Conservation (phyloP, 352 stramenopile species). For the Phytophthora multivora region DNA sequence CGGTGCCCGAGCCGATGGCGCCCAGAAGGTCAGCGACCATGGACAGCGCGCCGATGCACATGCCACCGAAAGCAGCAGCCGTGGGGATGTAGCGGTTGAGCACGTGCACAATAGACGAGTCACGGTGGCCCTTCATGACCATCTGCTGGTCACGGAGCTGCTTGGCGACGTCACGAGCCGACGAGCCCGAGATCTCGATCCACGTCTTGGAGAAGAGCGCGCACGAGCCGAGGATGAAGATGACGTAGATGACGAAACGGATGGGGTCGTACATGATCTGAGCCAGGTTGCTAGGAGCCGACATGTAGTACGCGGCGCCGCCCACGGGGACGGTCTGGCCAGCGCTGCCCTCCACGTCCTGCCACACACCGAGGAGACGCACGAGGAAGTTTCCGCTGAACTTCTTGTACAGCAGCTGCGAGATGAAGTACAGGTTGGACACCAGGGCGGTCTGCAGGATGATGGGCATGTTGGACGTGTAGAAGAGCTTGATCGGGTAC, state of each 20-base stretch:
- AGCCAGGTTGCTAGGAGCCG: slow-evolving; percentile 92
- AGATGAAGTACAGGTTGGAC: slow-evolving; percentile 99
- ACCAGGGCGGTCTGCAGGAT: slow-evolving; percentile 99
- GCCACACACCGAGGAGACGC: slow-evolving; percentile 97
- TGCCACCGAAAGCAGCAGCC: slow-evolving; percentile 98
- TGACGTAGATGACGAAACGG: slow-evolving; percentile 98
- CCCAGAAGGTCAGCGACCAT: slow-evolving; percentile 99
- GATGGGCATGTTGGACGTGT: slow-evolving; percentile 99
- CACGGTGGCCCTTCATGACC: slow-evolving; percentile 99
- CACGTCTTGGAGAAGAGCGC: slow-evolving; percentile 99
- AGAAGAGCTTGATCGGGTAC: slow-evolving; percentile 99
- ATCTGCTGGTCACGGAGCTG: slow-evolving; percentile 99
- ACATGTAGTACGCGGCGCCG: slow-evolving; percentile 98
- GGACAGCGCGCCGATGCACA: slow-evolving; percentile 99
- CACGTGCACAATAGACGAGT: slow-evolving; percentile 97
- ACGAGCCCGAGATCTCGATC: slow-evolving; percentile 99
- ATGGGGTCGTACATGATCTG: slow-evolving; percentile 99
- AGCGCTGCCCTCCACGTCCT: slow-evolving; percentile 94
- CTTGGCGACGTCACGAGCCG: slow-evolving; percentile 97
- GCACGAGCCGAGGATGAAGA: slow-evolving; percentile 99
- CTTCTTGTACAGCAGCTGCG: slow-evolving; percentile 99
- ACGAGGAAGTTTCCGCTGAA: slow-evolving; percentile 98
- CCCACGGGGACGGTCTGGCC: slow-evolving; percentile 97
- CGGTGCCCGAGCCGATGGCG: slow-evolving; percentile 98
- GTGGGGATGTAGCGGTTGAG: slow-evolving; percentile 99